These are phyloP conservation scores for Trametes punicea DNA, from an alignment of 768 basidiomycete genomes.

Conservation along the genomic window DNA sequence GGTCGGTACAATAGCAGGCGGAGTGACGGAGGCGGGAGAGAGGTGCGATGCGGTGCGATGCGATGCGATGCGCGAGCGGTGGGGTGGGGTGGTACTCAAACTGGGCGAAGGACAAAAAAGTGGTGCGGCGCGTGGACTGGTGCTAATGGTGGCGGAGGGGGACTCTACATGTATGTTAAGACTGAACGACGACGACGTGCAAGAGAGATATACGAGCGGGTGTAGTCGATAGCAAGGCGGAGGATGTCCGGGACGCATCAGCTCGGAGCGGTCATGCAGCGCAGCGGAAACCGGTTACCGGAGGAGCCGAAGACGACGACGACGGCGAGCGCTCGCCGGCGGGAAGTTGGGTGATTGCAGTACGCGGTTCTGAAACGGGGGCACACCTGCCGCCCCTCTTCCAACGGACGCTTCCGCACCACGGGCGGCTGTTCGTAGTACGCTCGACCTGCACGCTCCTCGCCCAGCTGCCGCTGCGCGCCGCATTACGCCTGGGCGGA, in stretches of 20 bases:
- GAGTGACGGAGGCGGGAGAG: background rate
- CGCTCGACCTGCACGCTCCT: background rate
- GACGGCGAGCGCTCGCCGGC: too few relatives aligned
- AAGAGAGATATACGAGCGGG: background rate
- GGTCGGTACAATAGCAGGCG: slow-evolving; percentile 10
- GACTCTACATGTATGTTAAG: background rate
- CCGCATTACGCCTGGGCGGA: background rate
- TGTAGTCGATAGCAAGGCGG: background rate
- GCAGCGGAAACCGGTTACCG: background rate
- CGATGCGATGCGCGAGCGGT: background rate
- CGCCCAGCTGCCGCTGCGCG: background rate
- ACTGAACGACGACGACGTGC: background rate
- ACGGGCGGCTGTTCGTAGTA: background rate
- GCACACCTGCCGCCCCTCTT: too few relatives aligned
- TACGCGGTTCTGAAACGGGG: too few relatives aligned
- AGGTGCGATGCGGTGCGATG: background rate
- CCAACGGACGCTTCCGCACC: background rate
- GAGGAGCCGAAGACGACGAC: background rate
- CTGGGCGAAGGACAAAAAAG: background rate
- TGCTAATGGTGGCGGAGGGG: background rate
- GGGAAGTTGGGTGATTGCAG: too few relatives aligned
- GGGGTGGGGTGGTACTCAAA: background rate
- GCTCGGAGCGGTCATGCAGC: background rate
- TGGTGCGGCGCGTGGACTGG: background rate
- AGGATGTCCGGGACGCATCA: background rate